Percentiles rank a stretch among this genome's conserved stretches.
Conservation (phyloP, 163 green algal species). For the Scenedesmus sp. region DNA sequence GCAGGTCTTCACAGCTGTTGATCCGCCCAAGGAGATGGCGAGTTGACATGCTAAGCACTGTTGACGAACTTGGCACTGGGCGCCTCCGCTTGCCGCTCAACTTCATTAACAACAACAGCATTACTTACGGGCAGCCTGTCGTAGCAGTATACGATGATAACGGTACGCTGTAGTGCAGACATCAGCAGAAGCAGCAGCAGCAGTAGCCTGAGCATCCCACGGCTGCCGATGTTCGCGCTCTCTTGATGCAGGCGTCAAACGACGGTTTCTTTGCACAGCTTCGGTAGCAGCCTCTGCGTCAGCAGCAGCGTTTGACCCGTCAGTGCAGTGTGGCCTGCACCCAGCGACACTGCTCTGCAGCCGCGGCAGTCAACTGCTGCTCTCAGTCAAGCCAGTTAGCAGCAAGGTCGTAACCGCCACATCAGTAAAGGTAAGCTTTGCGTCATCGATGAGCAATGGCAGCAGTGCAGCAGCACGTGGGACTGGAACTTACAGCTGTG, state of each 20-base stretch:
- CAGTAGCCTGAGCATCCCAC: not conserved
- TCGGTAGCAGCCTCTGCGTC: not conserved
- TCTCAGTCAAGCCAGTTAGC: not conserved
- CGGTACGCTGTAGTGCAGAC: constrained; percentile 14
- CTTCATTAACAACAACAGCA: not conserved
- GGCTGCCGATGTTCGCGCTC: not conserved
- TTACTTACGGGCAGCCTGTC: constrained; percentile 29
- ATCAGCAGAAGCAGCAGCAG: constrained; percentile 28
- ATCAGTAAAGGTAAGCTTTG: not conserved
- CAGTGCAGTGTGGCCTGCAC: constrained; percentile 24
- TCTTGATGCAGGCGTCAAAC: not conserved
- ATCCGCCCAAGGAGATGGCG: not conserved
- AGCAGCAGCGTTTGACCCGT: constrained; percentile 7
- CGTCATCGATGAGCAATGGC: not conserved
- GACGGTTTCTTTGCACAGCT: constrained; percentile 4
- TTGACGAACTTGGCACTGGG: constrained; percentile 34
- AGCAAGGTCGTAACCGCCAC: constrained; percentile 25
- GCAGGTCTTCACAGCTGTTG: not conserved
- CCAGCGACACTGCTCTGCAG: not conserved
- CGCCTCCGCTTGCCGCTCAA: constrained; percentile 1
- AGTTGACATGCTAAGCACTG: constrained; percentile 4
- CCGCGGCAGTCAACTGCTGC: not conserved
- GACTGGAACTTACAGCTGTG: not conserved
- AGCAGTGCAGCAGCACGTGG: not conserved
- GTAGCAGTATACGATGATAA: not conserved